These are phyloP conservation scores for Pleurotus citrinopileatus DNA, from an alignment of 768 basidiomycete species.

Conservation along the genomic window DNA sequence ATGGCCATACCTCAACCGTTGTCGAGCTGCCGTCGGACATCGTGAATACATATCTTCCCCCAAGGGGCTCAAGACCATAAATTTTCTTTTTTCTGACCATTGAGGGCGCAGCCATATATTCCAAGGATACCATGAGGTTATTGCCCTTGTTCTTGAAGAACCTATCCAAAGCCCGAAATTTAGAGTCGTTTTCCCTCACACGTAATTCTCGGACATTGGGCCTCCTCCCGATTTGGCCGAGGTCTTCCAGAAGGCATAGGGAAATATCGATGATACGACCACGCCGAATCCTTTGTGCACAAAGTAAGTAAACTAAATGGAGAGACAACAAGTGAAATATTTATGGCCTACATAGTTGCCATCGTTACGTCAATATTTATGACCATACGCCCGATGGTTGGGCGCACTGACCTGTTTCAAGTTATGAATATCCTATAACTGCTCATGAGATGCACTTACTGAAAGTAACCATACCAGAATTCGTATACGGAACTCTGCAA, in stretches of 20 bases:
- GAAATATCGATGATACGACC: slow-evolving; percentile 30
- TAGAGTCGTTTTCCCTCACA: slow-evolving; percentile 16
- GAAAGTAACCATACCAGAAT: slow-evolving; percentile 46
- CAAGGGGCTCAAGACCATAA: slow-evolving; percentile 30
- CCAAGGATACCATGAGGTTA: too few relatives aligned
- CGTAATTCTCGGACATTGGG: slow-evolving; percentile 26
- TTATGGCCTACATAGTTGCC: slow-evolving; percentile 38
- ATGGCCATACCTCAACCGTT: slow-evolving; percentile 40
- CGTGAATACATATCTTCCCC: slow-evolving; percentile 35
- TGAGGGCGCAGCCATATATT: background rate
- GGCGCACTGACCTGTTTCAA: slow-evolving; percentile 39
- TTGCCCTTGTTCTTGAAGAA: slow-evolving; percentile 37
- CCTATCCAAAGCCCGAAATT: slow-evolving; percentile 30
- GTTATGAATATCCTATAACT: background rate
- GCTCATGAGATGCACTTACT: slow-evolving; percentile 35
- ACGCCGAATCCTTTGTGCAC: slow-evolving; percentile 22
- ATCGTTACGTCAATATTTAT: slow-evolving; percentile 47
- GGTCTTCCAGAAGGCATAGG: slow-evolving; percentile 23
- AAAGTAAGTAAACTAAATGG: background rate
- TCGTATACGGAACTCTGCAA: slow-evolving; percentile 33
- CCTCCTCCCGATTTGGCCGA: too few relatives aligned
- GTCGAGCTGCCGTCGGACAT: slow-evolving; percentile 28
- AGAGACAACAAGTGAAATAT: too few relatives aligned
- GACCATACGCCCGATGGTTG: slow-evolving; percentile 33
- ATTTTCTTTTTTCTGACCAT: slow-evolving; percentile 29